Base-by-base conservation (phyloP, 495 filamentous ascomycete genomes). In the Schizothecium vesticola region DNA sequence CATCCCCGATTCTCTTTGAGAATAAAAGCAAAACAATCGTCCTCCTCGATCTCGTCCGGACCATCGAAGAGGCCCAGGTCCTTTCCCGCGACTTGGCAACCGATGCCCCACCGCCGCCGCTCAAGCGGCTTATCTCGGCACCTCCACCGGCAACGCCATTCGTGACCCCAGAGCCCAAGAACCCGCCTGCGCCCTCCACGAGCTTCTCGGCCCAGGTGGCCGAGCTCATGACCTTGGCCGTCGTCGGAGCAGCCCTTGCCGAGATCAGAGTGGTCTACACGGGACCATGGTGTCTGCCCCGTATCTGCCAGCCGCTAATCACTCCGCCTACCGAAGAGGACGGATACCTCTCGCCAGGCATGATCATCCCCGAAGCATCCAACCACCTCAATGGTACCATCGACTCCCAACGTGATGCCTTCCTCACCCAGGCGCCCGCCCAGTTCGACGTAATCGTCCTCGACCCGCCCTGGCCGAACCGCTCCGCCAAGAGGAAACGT, bases 391-490 rank as follows among this genome's bases (percentile, higher is more conserved):
- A 67, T n/a, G 82, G 82, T 61, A 80, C 75, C 55, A 77, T 86
- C 67, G 64, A 74, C n/a, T 71, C 74, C 9, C 74, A 72, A 31
- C 71, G 76, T 2, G 51, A 68, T 7, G 51, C 56, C 2, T 81
- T 86, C 67, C 66, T 77, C 4, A 61, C 67, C 29, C 29, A 80
- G 16, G 80, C 80, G 25, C 78, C 80, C 64, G 13, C 36, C 1
- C 10, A 56, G 2, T 97, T 97, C 79, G 84, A 94, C 74, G 80
- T 97, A 51, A 86, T 97, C 59, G 77, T 97, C 25, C 84, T 98
- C 9, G 95, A 98, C 75, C 95, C 95, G 22, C 95, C 95, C 3
- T 99, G 94, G 94, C 90, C 92, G 2, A 97, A 97, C 74, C 85
- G 86, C n/a, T 97, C 93, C 24, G 95, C 89, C 11, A 85, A 85